Base-by-base conservation (phyloP, 352 stramenopile genomes). In the Phytopythium cucurbitacearum region DNA sequence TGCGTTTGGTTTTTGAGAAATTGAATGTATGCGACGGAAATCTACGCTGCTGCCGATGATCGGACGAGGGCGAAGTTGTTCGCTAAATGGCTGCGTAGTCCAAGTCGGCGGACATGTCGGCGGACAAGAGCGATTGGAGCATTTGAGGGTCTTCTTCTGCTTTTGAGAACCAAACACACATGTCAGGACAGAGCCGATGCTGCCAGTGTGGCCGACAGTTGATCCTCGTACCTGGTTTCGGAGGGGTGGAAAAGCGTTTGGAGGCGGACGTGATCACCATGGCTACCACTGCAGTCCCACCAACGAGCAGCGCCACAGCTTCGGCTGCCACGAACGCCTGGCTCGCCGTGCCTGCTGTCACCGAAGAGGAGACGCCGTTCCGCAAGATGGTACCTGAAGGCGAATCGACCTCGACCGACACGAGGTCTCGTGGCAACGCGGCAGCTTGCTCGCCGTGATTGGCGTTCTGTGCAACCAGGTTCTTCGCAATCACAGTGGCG, bases 81-180 rank as follows among this genome's bases (percentile, higher is more conserved):
- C n/a, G 9, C 66, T 66, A 90, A 55, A 90, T 90, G 32, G 80
- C 80, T 36, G 80, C 80, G 44, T 89, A 89, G 62, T 87, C 76
- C 76, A 38, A 49, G 21, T 49, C 44, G 16, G 21, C 12, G 8
- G 21, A 28, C 21, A 89, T 85, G 28, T 90, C 76, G 34, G 64
- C 78, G 58, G 74, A 82, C 41, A 88, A 64, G 13, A 90, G 57
- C 40, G 75, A 76, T 44, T 88, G 64, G 41, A 81, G 64, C 63
- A 88, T 70, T 40, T 63, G 68, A 43, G 81, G 64, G 15, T 67
- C 51, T 11, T 68, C 50, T 2, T 62, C 55, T 60, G 36, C 38
- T 16, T 7, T 21, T 4, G 11, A 15, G 40, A 44, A 28, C 7
- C 7, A 44, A 10, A 44, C 0, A 44, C 2, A 15, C 7, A 44